phyloP scores from a whole-genome alignment of 352 stramenopile species.

The Halophytophthora polymorphica region DNA sequence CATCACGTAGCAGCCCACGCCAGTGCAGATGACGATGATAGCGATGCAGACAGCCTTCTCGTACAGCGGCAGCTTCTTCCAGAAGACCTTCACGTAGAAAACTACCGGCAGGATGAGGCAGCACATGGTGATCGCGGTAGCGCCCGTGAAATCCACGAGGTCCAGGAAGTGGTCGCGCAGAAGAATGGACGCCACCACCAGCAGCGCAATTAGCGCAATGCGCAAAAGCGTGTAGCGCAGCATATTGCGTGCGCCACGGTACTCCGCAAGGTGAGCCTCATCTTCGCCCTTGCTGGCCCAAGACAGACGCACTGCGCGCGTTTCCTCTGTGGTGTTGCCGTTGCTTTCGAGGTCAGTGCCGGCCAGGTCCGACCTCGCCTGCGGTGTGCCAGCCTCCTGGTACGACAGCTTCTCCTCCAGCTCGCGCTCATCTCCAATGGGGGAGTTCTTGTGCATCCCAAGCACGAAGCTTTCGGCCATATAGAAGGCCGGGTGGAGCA shows the following conservation, averaged over 20 bases:
- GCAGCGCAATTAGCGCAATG: conserved; percentile 14
- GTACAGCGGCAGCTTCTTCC: conserved; percentile 20
- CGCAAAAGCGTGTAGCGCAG: conserved; percentile 14
- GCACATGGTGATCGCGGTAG: conserved; percentile 19
- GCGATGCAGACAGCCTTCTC: conserved; percentile 16
- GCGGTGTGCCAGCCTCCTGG: conserved; percentile 1
- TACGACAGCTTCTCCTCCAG: conserved; percentile 8
- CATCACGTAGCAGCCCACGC: conserved; percentile 19
- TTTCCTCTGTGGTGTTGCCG: conserved; percentile 2
- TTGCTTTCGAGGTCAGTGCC: conserved; percentile 11
- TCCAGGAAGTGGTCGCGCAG: conserved; percentile 24
- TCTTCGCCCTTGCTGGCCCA: not conserved
- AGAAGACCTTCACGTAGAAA: conserved; percentile 30
- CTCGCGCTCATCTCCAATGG: conserved; percentile 1
- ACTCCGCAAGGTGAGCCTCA: conserved; percentile 7
- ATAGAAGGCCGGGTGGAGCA: conserved; percentile 23
- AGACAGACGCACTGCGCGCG: not conserved
- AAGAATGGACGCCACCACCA: conserved; percentile 18
- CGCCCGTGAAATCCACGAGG: conserved; percentile 26
- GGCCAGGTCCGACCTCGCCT: not conserved
- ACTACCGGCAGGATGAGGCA: conserved; percentile 25
- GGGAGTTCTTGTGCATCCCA: conserved; percentile 16
- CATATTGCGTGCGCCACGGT: conserved; percentile 8
- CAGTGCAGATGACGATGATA: conserved; percentile 15
- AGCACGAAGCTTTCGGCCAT: conserved; percentile 24